A percentile compares a stretch with the other conserved stretches of the same genome.
These are phyloP conservation scores for Tylopilus vinaceipallidus DNA, from an alignment of 768 basidiomycete species.

Conservation along the genomic window DNA sequence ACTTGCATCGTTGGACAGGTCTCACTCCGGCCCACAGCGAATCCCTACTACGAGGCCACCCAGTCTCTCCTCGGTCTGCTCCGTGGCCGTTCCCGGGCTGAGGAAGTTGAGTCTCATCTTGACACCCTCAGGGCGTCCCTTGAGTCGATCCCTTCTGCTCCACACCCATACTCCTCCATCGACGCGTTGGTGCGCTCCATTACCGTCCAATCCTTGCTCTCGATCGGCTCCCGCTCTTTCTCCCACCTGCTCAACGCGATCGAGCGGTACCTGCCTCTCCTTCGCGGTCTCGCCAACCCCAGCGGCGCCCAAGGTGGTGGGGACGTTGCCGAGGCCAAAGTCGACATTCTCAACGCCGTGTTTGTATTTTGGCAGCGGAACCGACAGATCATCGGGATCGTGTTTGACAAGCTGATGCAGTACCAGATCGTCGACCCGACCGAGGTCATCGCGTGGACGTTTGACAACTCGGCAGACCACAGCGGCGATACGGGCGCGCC, in stretches of 20 bases:
- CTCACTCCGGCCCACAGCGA: constrained; percentile 42
- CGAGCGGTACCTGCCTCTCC: constrained; percentile 83
- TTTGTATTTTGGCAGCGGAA: constrained; percentile 82
- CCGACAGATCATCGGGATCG: constrained; percentile 85
- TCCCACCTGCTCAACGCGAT: constrained; percentile 97
- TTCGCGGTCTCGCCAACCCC: constrained; percentile 55
- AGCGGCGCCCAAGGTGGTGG: constrained; percentile 13
- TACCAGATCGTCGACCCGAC: constrained; percentile 96
- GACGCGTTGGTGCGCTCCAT: constrained; percentile 72
- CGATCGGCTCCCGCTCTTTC: constrained; percentile 93
- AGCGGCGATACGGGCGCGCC: constrained; percentile 36
- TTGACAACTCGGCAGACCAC: constrained; percentile 47
- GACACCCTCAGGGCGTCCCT: constrained; percentile 66
- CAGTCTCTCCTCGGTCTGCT: constrained; percentile 75
- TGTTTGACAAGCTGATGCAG: constrained; percentile 97
- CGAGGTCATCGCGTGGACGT: constrained; percentile 87
- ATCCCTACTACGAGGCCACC: constrained; percentile 78
- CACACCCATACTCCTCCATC: constrained; percentile 52
- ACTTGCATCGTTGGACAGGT: neutral
- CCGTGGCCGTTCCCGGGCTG: constrained; percentile 75
- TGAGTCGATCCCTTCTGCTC: constrained; percentile 53
- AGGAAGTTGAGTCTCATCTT: constrained; percentile 76
- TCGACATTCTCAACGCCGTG: constrained; percentile 68
- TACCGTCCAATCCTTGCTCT: constrained; percentile 81
- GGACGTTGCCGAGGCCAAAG: constrained; percentile 57